Evolutionary conservation across 2,329 filamentous ascomycete genomes (phyloP).

Genomic region (Claviceps quebecensis): DNA sequence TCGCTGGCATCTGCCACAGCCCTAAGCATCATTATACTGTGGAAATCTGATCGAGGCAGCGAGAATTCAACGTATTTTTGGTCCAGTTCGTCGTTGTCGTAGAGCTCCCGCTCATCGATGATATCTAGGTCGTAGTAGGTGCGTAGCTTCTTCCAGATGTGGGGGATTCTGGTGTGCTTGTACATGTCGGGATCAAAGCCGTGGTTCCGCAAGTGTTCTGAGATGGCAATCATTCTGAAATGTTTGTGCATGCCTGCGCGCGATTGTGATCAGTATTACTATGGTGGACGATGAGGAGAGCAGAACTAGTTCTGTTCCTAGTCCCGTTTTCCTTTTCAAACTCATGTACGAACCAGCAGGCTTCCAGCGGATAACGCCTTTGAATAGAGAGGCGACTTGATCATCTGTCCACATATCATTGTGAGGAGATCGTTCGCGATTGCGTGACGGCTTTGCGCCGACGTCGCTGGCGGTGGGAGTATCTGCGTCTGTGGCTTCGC

Average conservation of each 20-base stretch:
- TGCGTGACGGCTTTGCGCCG: constrained; percentile 13
- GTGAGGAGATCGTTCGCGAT: constrained; percentile 11
- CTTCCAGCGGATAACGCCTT: constrained; percentile 87
- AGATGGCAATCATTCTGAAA: constrained; percentile 80
- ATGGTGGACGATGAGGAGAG: not conserved
- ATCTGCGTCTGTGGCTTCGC: constrained; percentile 48
- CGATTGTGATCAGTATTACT: not conserved
- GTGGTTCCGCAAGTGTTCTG: constrained; percentile 64
- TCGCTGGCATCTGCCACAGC: constrained; percentile 32
- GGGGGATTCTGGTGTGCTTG: constrained; percentile 73
- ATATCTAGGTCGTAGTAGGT: constrained; percentile 74
- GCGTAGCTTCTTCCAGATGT: constrained; percentile 80
- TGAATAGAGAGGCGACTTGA: constrained; percentile 84
- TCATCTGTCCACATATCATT: constrained; percentile 87
- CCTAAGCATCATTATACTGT: constrained; percentile 32
- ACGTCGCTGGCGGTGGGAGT: constrained; percentile 41
- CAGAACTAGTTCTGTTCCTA: not conserved
- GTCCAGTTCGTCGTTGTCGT: constrained; percentile 43
- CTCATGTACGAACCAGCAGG: constrained; percentile 56
- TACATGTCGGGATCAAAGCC: constrained; percentile 58
- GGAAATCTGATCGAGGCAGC: constrained; percentile 36
- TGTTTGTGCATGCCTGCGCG: constrained; percentile 74
- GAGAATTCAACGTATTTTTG: constrained; percentile 54
- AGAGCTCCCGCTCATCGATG: constrained; percentile 72
- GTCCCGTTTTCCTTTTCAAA: not conserved